Percentiles rank a stretch among this genome's conserved stretches.
These are phyloP conservation scores for Penicillium hesseltinei DNA, from an alignment of 2,329 filamentous ascomycete genomes.

Conservation along the genomic window DNA sequence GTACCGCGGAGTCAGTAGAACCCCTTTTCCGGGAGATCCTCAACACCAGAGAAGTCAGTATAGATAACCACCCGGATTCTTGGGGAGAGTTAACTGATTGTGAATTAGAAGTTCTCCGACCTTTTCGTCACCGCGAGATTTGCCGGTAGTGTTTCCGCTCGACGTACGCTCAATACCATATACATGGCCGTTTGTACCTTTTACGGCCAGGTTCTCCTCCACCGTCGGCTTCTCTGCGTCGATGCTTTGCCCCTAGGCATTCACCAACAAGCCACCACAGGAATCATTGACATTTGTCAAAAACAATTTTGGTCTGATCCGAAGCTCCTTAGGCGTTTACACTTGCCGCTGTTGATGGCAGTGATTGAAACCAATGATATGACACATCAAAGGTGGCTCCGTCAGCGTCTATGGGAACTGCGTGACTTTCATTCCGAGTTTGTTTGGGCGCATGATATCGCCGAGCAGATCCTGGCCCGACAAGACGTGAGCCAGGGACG, in stretches of 20 bases:
- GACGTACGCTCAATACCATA: constrained; percentile 37
- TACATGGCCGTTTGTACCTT: constrained; percentile 36
- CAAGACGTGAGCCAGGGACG: constrained; percentile 26
- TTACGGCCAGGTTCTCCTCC: constrained; percentile 35
- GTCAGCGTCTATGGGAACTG: constrained; percentile 30
- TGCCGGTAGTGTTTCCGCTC: constrained; percentile 27
- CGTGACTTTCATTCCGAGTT: constrained; percentile 32
- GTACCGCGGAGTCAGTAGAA: constrained; percentile 17
- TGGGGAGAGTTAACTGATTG: not conserved
- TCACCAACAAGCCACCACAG: constrained; percentile 29
- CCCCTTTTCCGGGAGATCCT: constrained; percentile 27
- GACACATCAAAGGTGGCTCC: constrained; percentile 32
- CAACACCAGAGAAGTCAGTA: constrained; percentile 26
- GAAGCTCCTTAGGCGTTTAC: constrained; percentile 31
- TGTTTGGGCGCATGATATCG: constrained; percentile 30
- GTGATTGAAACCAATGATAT: constrained; percentile 33
- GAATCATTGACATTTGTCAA: constrained; percentile 33
- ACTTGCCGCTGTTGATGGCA: constrained; percentile 37
- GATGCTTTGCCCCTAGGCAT: constrained; percentile 19
- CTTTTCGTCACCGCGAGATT: constrained; percentile 37
- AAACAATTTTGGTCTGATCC: constrained; percentile 35
- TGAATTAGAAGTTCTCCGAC: constrained; percentile 34
- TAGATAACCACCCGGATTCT: no score
- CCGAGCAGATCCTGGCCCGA: constrained; percentile 28
- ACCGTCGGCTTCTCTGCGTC: constrained; percentile 32